Evolutionary conservation across 768 basidiomycete species (phyloP).

Genomic region (Leccinum boreale): DNA sequence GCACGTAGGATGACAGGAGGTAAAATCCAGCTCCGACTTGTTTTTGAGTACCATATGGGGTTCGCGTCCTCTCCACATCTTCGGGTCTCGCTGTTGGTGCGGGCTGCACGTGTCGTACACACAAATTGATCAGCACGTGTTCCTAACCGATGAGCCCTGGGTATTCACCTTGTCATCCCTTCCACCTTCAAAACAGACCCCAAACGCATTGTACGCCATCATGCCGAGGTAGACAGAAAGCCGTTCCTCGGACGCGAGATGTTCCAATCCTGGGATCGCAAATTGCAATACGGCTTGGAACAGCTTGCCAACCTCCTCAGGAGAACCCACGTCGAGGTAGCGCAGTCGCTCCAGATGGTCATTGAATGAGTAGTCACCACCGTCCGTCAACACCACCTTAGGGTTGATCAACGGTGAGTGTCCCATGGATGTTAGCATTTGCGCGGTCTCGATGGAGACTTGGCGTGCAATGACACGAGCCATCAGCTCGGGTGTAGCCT

Average conservation of each 20-base stretch:
- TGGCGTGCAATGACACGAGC: slow-evolving; percentile 73
- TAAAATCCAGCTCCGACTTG: slow-evolving; percentile 79
- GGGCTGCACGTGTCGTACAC: slow-evolving; percentile 40
- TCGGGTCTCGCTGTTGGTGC: slow-evolving; percentile 54
- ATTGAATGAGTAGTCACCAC: slow-evolving; percentile 56
- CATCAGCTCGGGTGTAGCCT: slow-evolving; percentile 52
- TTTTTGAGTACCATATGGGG: slow-evolving; percentile 67
- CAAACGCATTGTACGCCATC: slow-evolving; percentile 75
- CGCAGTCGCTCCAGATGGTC: slow-evolving; percentile 79
- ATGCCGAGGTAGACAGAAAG: slow-evolving; percentile 62
- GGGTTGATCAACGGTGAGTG: slow-evolving; percentile 7
- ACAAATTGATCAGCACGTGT: neutral
- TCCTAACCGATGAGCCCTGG: neutral
- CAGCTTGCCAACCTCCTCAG: slow-evolving; percentile 47
- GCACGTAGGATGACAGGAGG: slow-evolving; percentile 68
- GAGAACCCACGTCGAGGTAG: slow-evolving; percentile 53
- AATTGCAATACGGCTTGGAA: slow-evolving; percentile 53
- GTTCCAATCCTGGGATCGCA: slow-evolving; percentile 70
- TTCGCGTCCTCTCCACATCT: slow-evolving; percentile 71
- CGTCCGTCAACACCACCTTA: slow-evolving; percentile 36
- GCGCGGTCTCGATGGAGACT: slow-evolving; percentile 60
- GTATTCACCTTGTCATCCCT: slow-evolving; percentile 64
- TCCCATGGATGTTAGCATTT: slow-evolving; percentile 39
- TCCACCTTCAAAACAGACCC: slow-evolving; percentile 64
- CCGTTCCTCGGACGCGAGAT: slow-evolving; percentile 62